Base-by-base conservation (phyloP, 805 yeast species). In the Nematodospora valgi region DNA sequence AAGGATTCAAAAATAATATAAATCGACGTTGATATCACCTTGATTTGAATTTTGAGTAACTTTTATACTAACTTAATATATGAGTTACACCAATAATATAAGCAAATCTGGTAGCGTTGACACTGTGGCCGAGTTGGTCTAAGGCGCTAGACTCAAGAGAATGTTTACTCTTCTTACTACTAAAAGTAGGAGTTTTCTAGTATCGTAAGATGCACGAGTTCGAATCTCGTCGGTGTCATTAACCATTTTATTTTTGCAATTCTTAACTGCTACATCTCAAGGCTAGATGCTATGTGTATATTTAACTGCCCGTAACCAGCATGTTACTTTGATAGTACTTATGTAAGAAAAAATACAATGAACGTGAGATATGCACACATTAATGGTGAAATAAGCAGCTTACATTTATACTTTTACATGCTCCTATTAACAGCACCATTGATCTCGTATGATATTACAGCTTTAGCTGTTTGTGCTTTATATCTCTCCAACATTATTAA, bases 401-500 rank as follows among this genome's bases (percentile, higher is more conserved):
- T 22, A 11, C 24, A 22, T 12, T 22, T 11, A 11, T 22, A 22
- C 24, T 22, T n/a, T n/a, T n/a, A 22, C 24, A 22, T 22, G 24
- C 24, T 22, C 24, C 24, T 12, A 22, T 11, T 22, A 22, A 11
- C 24, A 22, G 11, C 12, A 22, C 24, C 24, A 11, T 12, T 12
- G 11, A 22, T 12, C 12, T 22, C 11, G 11, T 22, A 22, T 22
- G 24, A 11, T 12, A 22, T 16, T n/a, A 34, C 25, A 9, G 20
- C 17, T 23, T 29, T 27, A 5, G 37, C 31, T 6, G 52, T 38
- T 30, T 46, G 47, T 8, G 41, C 27, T 31, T 49, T 48, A 20
- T 53, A 39, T 7, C 40, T 41, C 11, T 55, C 56, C 11, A 58
- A 37, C 5, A 52, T 46, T 1, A 52, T 40, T 14, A 60, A 35